Conservation (phyloP, 805 yeast species). For the Wickerhamiella kurtzmanii region DNA sequence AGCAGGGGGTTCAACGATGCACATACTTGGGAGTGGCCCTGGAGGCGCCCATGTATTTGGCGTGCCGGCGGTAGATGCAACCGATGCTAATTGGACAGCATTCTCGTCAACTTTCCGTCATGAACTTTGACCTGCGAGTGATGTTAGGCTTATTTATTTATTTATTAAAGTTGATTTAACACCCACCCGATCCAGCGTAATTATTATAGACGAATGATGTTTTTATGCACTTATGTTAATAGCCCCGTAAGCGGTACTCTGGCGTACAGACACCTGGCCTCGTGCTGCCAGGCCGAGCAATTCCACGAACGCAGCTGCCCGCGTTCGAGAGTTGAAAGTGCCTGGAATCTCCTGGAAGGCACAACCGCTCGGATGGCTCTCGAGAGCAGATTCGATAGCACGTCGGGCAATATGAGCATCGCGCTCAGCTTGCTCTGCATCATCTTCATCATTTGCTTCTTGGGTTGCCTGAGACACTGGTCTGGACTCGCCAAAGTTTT, state of each 20-base stretch:
- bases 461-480: constrained; percentile 1
- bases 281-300: constrained; percentile 10
- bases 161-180: no score
- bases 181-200: no score
- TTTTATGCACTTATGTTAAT: constrained; percentile 2
- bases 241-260: constrained; percentile 10
- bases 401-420: constrained; percentile 6
- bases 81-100: background rate
- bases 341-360: constrained; percentile 9
- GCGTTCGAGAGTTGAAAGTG: constrained; percentile 8
- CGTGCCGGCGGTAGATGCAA: background rate
- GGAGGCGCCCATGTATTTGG: background rate
- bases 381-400: constrained; percentile 7
- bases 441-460: constrained; percentile 7
- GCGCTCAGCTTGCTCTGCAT: constrained; percentile 7
- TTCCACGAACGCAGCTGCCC: constrained; percentile 11
- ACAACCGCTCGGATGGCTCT: background rate
- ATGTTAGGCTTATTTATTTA: no score
- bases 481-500: background rate
- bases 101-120: background rate
- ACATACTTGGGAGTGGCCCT: background rate
- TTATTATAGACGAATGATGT: background rate
- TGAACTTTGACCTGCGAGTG: background rate
- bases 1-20: background rate
- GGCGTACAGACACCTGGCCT: constrained; percentile 7